Evolutionary conservation across 2,329 filamentous ascomycete genomes (phyloP).

Genomic region (Metarhizium sp.): DNA sequence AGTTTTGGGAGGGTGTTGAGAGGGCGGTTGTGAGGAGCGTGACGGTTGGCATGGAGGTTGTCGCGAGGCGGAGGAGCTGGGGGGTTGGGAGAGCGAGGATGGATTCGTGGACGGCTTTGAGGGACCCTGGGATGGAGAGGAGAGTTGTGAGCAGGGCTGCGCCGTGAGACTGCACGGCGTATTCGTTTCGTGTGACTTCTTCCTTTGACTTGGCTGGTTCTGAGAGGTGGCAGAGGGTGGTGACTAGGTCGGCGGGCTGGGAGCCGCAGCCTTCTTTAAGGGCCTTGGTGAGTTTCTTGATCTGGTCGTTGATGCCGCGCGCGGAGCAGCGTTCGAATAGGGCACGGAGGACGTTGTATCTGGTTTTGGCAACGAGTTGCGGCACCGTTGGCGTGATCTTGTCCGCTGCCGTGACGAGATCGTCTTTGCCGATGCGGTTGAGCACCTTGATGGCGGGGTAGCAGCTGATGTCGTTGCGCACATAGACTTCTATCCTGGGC

Average conservation of each 20-base stretch:
- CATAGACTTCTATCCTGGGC: slow-evolving; percentile 67
- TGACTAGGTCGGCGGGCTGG: slow-evolving; percentile 37
- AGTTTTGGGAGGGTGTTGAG: slow-evolving; percentile 35
- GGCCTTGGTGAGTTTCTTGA: slow-evolving; percentile 36
- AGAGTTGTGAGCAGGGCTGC: slow-evolving; percentile 75
- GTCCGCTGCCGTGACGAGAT: slow-evolving; percentile 64
- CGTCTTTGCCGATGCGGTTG: slow-evolving; percentile 77
- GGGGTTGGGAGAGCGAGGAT: slow-evolving; percentile 49
- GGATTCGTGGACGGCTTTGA: slow-evolving; percentile 64
- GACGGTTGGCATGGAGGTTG: slow-evolving; percentile 37
- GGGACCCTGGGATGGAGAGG: slow-evolving; percentile 63
- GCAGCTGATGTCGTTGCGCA: slow-evolving; percentile 82
- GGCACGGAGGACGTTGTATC: slow-evolving; percentile 70
- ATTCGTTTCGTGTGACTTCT: slow-evolving; percentile 40
- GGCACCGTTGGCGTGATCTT: slow-evolving; percentile 65
- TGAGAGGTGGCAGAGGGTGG: slow-evolving; percentile 38
- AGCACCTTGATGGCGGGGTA: slow-evolving; percentile 81
- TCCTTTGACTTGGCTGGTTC: slow-evolving; percentile 6
- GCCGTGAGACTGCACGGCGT: slow-evolving; percentile 55
- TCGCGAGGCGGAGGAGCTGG: slow-evolving; percentile 56
- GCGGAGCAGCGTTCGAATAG: slow-evolving; percentile 75
- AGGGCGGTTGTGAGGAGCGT: slow-evolving; percentile 42
- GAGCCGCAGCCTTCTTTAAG: slow-evolving; percentile 38
- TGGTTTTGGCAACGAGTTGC: slow-evolving; percentile 62
- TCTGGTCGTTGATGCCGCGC: slow-evolving; percentile 48